Evolutionary conservation across 805 yeast genomes (phyloP), one percentile per base, ranked within the genome.

Genomic region (Candida ascalaphidarum): DNA sequence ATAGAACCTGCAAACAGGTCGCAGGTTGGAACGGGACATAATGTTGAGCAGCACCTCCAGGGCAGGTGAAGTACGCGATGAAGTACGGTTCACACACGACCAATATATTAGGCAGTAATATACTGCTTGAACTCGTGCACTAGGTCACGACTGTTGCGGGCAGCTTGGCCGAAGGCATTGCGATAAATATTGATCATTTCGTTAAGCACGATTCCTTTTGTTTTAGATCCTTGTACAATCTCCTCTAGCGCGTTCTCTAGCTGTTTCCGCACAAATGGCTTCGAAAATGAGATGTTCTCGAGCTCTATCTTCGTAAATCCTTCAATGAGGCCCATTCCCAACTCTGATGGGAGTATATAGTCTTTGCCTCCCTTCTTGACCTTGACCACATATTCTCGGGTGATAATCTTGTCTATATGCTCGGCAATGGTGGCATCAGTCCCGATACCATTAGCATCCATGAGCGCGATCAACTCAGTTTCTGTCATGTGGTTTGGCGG

Each of bases 341-440:
- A 58, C 6, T 71, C 69, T 0, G 95, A 77, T 0, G 99, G 98
- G 5, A 80, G 58, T 10, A 92, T 53, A 27, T 63, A 60, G 28
- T 61, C 65, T 1, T 57, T 56, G 14, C 60, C 41, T 13, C 58
- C 55, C 23, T 44, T 40, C 24, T 52, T 58, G 29, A 50, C 55
- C 38, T 68, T 75, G 11, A 52, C 55, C 4, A 83, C 71, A 44
- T 88, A 94, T 12, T 75, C 74, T 29, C 98, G 57, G 8, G 52
- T 51, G 17, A 70, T 56, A 23, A 92, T 76, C 46, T 82, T 88
- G 33, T 81, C 86, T 21, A 92, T 92, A 53, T 92, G 99, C 23
- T 92, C 98, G 0, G 97, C 98, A 54, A 92, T 94, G 0, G 99
- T 92, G 1, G 99, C 99, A 60, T 92, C 99, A 0, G 99, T 92